phyloP scores from a whole-genome alignment of 257 asterid species.

The Knoxia roxburghii region DNA sequence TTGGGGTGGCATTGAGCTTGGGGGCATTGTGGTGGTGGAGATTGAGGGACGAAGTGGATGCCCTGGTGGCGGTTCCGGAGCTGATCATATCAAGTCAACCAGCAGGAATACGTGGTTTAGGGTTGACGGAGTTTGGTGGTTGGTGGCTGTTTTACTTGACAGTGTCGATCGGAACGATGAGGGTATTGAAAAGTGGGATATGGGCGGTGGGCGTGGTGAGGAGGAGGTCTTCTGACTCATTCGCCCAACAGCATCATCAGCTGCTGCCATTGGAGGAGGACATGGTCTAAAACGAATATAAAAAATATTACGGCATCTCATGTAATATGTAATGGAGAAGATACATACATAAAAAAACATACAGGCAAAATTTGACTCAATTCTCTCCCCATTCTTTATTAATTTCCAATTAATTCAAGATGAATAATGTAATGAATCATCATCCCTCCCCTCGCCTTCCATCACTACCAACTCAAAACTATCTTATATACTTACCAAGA shows the following conservation, averaged over 20 bases:
- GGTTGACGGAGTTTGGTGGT: constrained; percentile 49
- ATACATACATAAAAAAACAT: no score
- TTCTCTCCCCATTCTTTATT: no score
- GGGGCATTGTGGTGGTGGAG: constrained; percentile 84
- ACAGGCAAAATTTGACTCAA: no score
- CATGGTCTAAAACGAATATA: constrained; percentile 28
- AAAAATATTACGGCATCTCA: no score
- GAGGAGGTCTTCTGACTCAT: no score
- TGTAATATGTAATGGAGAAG: no score
- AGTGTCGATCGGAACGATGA: constrained; percentile 47
- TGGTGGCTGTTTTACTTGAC: constrained; percentile 72
- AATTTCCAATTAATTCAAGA: no score
- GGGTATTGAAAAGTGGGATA: constrained; percentile 33
- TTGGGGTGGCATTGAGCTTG: constrained; percentile 42
- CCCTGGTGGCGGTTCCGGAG: constrained; percentile 58
- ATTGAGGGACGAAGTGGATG: constrained; percentile 76
- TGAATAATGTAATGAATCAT: no score
- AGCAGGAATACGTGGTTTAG: constrained; percentile 8
- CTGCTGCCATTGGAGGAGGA: constrained; percentile 19
- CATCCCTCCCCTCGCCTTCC: no score
- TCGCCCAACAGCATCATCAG: neutral
- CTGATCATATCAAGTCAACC: constrained; percentile 20
- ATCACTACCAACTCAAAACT: no score
- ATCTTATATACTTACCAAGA: no score
- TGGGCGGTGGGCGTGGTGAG: constrained; percentile 6